Evolutionary conservation across 768 basidiomycete genomes (phyloP), one percentile per base, ranked within the genome.

Genomic region (Phallus indusiatus): DNA sequence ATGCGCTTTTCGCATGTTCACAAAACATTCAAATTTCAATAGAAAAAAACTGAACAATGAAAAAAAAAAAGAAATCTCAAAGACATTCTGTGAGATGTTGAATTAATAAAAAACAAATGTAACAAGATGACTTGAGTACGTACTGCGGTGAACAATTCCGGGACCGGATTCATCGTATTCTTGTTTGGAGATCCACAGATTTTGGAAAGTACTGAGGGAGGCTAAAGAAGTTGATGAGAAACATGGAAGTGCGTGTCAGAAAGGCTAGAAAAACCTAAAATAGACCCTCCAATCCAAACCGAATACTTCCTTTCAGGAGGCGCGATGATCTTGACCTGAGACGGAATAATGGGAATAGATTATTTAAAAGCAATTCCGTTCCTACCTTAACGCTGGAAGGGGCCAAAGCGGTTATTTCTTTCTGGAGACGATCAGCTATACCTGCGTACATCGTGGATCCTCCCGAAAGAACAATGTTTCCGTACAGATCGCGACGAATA

Each of bases 261-360:
- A 47, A 53, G 8, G 18, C 33, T n/a, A 46, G 22, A 61, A 37
- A 12, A 59, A 59, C 65, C 60, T 34, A 69, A 63, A 57, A 67
- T 67, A 28, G 65, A 64, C 24, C 67, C 67, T 52, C 65, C 67
- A 67, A 75, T 75, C 74, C 77, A 79, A 70, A 78, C 77, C 47
- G 75, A 77, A 73, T 77, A 77, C 66, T 75, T 79, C 64, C 78
- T 65, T 73, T 79, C 78, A 55, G 78, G 77, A 51, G 78, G 76
- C 37, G 76, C 74, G 56, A 76, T 74, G 55, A 77, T 76, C 73
- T 76, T 76, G 68, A 77, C 73, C 64, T 65, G 18, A 28, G 34
- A 17, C n/a, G 17, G 34, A 42, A 28, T 47, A 7, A 22, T 22
- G n/a, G 16, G 33, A n/a, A 48, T 12, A 22, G 48, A 10, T 42